Conservation (phyloP, 2,329 filamentous ascomycete genomes). For the Claviceps cyperi region DNA sequence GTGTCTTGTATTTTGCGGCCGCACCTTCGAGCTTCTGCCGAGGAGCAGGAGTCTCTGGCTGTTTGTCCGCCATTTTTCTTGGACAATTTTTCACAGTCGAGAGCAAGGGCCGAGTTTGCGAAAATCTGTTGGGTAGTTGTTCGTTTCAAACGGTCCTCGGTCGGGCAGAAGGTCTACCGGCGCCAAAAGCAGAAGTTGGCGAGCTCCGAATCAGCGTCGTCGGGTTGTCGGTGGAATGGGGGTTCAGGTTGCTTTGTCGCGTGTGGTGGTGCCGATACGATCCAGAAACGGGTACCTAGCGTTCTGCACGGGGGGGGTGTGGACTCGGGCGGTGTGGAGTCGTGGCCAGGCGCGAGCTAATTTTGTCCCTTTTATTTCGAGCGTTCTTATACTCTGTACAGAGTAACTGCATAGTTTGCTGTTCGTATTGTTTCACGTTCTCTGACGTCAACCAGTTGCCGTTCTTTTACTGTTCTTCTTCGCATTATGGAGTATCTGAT, state of each 20-base stretch:
- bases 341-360: background rate
- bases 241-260: background rate
- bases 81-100: background rate
- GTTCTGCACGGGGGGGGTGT: background rate
- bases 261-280: background rate
- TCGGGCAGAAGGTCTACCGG: no score
- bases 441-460: no score
- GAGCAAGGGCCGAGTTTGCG: background rate
- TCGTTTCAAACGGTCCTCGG: background rate
- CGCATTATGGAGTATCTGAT: no score
- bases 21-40: conserved; percentile 67
- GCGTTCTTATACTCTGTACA: background rate
- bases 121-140: background rate
- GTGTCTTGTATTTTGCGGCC: conserved; percentile 4
- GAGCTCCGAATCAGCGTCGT: no score
- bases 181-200: no score
- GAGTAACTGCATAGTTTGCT: no score
- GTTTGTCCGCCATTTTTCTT: conserved; percentile 24
- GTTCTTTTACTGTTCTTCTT: no score
- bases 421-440: no score
- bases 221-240: no score
- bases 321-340: background rate
- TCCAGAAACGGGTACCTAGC: background rate
- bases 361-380: background rate
- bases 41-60: conserved; percentile 32